phyloP scores from a whole-genome alignment of 306 rosid species.

The Echinosophora koreensis region DNA sequence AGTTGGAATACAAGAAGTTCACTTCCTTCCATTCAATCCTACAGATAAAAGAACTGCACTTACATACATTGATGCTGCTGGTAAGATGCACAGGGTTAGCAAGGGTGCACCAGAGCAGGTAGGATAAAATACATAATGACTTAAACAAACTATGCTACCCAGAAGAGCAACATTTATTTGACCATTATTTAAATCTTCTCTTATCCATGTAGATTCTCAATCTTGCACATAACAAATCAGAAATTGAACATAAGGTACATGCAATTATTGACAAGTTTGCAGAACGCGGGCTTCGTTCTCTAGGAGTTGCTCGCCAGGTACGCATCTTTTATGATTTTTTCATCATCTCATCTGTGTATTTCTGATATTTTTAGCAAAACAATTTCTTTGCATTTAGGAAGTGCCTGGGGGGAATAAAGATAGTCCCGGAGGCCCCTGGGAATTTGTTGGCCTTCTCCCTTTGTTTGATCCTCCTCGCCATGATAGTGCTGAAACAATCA shows the following conservation, averaged over 20 bases:
- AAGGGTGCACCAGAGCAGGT: conserved; percentile 93
- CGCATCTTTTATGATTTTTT: not conserved
- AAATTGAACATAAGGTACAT: conserved; percentile 66
- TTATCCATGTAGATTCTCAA: conserved; percentile 61
- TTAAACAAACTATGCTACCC: conserved; percentile 3
- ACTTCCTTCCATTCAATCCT: conserved; percentile 86
- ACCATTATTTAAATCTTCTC: not conserved
- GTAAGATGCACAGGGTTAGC: conserved; percentile 76
- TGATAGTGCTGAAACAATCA: conserved; percentile 81
- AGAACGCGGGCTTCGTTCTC: conserved; percentile 81
- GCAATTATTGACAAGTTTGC: conserved; percentile 72
- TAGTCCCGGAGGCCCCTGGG: conserved; percentile 81
- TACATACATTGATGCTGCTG: conserved; percentile 64
- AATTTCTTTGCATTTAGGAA: conserved; percentile 49
- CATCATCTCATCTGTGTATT: not conserved
- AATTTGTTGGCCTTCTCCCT: conserved; percentile 83
- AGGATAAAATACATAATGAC: conserved; percentile 23
- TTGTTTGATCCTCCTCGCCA: conserved; percentile 85
- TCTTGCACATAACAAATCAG: conserved; percentile 68
- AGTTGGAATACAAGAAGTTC: conserved; percentile 73
- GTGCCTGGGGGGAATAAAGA: conserved; percentile 75
- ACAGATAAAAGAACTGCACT: conserved; percentile 84
- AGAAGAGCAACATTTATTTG: not conserved
- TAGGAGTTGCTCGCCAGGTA: conserved; percentile 72
- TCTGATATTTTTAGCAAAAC: conserved; percentile 4